A percentile compares a stretch with the other conserved stretches of the same genome.
These are phyloP conservation scores for Emergomyces orientalis DNA, from an alignment of 2,329 filamentous ascomycete genomes.

Conservation along the genomic window DNA sequence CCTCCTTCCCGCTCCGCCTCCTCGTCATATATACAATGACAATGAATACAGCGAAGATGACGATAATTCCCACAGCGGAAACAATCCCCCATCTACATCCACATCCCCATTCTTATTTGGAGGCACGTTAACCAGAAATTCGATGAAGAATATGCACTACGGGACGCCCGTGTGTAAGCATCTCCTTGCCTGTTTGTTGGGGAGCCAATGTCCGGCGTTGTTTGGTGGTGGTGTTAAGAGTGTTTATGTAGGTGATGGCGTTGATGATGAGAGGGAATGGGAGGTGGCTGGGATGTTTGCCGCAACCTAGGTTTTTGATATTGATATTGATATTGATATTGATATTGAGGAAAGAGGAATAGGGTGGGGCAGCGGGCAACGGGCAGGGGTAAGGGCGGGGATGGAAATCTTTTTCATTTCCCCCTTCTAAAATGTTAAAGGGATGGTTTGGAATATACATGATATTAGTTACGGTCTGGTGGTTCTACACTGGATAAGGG, in stretches of 20 bases:
- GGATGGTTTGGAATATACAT: too few species aligned
- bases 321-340: neutral
- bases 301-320: neutral
- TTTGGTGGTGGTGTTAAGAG: constrained; percentile 51
- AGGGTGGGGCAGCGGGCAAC: neutral
- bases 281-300: constrained; percentile 64
- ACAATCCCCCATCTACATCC: neutral
- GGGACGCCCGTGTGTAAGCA: constrained; percentile 6
- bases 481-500: too few species aligned
- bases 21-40: constrained; percentile 13
- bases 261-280: constrained; percentile 28
- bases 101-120: constrained; percentile 26
- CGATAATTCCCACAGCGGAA: constrained; percentile 5
- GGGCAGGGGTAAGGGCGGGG: neutral
- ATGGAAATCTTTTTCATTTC: neutral
- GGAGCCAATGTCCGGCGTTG: constrained; percentile 51
- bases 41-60: constrained; percentile 12
- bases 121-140: constrained; percentile 24
- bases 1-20: neutral
- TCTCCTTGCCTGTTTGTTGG: constrained; percentile 66
- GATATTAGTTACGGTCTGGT: too few species aligned
- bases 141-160: neutral
- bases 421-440: too few species aligned
- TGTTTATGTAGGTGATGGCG: constrained; percentile 39
- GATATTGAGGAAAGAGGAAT: neutral